phyloP scores from a whole-genome alignment of 129 eudicot species.

The Chrysanthemum lavandulifolium region DNA sequence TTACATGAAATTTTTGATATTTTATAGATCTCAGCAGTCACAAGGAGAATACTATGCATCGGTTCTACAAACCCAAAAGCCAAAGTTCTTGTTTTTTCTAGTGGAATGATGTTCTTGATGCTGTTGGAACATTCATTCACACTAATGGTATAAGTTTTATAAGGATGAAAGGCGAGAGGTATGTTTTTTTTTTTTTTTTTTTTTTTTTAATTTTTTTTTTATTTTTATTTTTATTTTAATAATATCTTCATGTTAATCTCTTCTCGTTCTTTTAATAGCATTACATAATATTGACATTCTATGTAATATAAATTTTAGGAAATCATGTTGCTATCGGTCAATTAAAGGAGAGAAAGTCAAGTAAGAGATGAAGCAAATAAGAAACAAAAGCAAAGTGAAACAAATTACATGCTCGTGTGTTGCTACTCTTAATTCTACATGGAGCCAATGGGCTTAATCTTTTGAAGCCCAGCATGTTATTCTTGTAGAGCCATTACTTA shows the following conservation, averaged over 20 bases:
- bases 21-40: slow-evolving; percentile 83
- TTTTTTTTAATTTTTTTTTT: too few relatives aligned
- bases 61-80: slow-evolving; percentile 57
- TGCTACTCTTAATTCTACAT: slow-evolving; percentile 78
- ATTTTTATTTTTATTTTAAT: too few relatives aligned
- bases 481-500: slow-evolving; percentile 90
- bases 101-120: slow-evolving; percentile 99
- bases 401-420: slow-evolving; percentile 59
- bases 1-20: slow-evolving; percentile 10
- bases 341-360: slow-evolving; percentile 58
- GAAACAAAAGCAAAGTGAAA: slow-evolving; percentile 26
- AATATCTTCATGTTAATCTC: not conserved
- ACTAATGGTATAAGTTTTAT: slow-evolving; percentile 68
- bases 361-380: slow-evolving; percentile 15
- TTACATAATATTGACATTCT: not conserved
- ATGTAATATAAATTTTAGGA: slow-evolving; percentile 39
- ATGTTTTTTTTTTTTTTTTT: slow-evolving; percentile 7
- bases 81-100: slow-evolving; percentile 89
- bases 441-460: slow-evolving; percentile 98
- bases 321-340: slow-evolving; percentile 72
- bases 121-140: slow-evolving; percentile 82
- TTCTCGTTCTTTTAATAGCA: not conserved
- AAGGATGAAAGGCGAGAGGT: slow-evolving; percentile 99
- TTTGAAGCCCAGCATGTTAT: slow-evolving; percentile 94
- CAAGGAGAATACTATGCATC: slow-evolving; percentile 86